phyloP scores from a whole-genome alignment of 331 rosid genomes.

The Phaseolus coccineus region DNA sequence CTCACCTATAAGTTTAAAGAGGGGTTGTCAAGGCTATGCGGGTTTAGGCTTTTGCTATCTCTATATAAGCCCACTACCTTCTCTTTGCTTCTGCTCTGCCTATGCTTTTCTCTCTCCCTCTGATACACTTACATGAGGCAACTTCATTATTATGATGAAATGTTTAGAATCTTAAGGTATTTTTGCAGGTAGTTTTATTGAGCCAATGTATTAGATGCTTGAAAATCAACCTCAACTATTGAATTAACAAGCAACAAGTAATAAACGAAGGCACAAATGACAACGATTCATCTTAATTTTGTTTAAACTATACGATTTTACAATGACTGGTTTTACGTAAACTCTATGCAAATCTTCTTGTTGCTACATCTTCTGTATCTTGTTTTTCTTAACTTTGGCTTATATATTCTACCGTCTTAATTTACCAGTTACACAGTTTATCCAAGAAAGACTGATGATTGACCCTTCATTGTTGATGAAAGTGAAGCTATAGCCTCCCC shows the following conservation, averaged over 20 bases:
- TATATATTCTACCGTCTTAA: conserved; percentile 37
- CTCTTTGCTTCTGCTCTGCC: too few relatives aligned
- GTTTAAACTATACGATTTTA: conserved; percentile 14
- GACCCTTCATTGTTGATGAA: conserved; percentile 63
- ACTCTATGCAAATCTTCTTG: conserved; percentile 2
- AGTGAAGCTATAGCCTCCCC: conserved; percentile 88
- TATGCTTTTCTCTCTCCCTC: too few relatives aligned
- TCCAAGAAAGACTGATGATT: conserved; percentile 50
- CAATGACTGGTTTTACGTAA: conserved; percentile 9
- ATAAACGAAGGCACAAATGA: conserved; percentile 21
- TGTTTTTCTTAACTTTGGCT: neutral
- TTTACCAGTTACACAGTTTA: conserved; percentile 31
- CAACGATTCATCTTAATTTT: conserved; percentile 15
- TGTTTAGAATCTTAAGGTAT: conserved; percentile 13
- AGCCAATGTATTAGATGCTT: conserved; percentile 11
- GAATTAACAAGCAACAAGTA: conserved; percentile 19
- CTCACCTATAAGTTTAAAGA: too few relatives aligned
- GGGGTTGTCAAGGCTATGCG: too few relatives aligned
- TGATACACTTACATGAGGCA: too few relatives aligned
- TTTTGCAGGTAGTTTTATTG: neutral
- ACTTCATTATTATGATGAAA: neutral
- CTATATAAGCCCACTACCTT: too few relatives aligned
- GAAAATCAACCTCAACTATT: conserved; percentile 28
- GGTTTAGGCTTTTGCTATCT: too few relatives aligned
- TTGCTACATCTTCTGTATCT: neutral